Base-by-base conservation (phyloP, 73 alveolate species). In the Symbiodinium natans region DNA sequence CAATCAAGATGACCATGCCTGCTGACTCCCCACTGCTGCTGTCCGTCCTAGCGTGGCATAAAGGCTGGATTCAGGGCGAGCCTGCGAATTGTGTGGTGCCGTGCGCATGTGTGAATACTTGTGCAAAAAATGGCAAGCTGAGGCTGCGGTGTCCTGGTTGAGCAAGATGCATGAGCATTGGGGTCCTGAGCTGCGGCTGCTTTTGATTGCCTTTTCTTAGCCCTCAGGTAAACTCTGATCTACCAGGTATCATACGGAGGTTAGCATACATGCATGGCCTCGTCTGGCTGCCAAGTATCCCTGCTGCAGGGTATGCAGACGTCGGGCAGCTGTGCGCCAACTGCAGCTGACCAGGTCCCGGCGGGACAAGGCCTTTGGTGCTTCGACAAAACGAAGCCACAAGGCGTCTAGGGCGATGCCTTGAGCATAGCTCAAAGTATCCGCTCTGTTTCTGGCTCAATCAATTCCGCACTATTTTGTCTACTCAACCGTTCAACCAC, bases 141-240 rank as follows among this genome's bases (percentile, higher is more conserved):
- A 8, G 56, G 56, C 68, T 46, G 59, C 59, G 6, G 59, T 21
- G 31, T 63, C 77, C 77, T 63, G 36, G 77, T 23, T 27, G 80
- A 23, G 27, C 90, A 82, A n/a, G 90, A 82, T 21, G 90, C 71
- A 41, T 82, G 90, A 39, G 90, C 90, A 2, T 82, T 82, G 63
- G 63, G 90, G 63, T 82, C 90, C 34, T 41, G 90, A 41, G 90
- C 90, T 25, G 31, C 77, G 10, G 77, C 29, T 34, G 13, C 59
- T 46, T n/a, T n/a, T n/a, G n/a, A n/a, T n/a, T n/a, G n/a, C n/a
- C n/a, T n/a, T n/a, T n/a, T n/a, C n/a, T n/a, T n/a, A n/a, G n/a
- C n/a, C n/a, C n/a, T n/a, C n/a, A n/a, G n/a, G n/a, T n/a, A n/a
- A n/a, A n/a, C n/a, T n/a, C n/a, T n/a, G n/a, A n/a, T n/a, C n/a